Evolutionary conservation across 352 stramenopile genomes (phyloP), one percentile per base, ranked within the genome.

Genomic region (Phytophthora pluvialis): DNA sequence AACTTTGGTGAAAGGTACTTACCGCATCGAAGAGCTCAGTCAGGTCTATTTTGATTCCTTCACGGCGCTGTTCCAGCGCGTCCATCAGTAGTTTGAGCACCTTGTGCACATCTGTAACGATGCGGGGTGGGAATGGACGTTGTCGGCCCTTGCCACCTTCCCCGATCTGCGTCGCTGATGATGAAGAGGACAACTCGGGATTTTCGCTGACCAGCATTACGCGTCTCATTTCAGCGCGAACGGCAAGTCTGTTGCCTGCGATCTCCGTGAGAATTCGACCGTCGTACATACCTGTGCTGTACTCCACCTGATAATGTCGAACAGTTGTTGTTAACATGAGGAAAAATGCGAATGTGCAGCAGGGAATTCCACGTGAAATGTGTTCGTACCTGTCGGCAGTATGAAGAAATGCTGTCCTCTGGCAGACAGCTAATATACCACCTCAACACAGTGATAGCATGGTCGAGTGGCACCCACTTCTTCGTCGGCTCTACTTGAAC

Each of bases 151-250:
- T 60, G 21, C 5, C 18, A 2, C 36, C n/a, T 48, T 75, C 73
- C 18, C 21, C 18, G 12, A 15, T 57, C 12, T 40, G 25, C 7
- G 31, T 46, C 11, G n/a, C 15, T 38, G 52, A 15, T 10, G 25
- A n/a, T 36, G 58, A 21, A n/a, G 25, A 16, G 3, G 47, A 39
- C 25, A 33, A 18, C 15, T 67, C 53, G 4, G 43, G 44, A 6
- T 58, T 58, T 11, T 60, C 64, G 26, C 40, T 72, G 12, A 15
- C 56, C 8, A 93, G 56, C 84, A 93, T 93, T 12, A 75, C 70
- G 11, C 81, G 73, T 5, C 84, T 77, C 84, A 93, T 93, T 53
- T 90, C 79, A 1, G 82, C 82, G 10, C 84, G 77, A 33, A 93
- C 82, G 9, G 82, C 81, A 15, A 93, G 59, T 13, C 82, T 74